phyloP scores from a whole-genome alignment of 2,329 filamentous ascomycete genomes.

The Uncinocarpus reesii region DNA sequence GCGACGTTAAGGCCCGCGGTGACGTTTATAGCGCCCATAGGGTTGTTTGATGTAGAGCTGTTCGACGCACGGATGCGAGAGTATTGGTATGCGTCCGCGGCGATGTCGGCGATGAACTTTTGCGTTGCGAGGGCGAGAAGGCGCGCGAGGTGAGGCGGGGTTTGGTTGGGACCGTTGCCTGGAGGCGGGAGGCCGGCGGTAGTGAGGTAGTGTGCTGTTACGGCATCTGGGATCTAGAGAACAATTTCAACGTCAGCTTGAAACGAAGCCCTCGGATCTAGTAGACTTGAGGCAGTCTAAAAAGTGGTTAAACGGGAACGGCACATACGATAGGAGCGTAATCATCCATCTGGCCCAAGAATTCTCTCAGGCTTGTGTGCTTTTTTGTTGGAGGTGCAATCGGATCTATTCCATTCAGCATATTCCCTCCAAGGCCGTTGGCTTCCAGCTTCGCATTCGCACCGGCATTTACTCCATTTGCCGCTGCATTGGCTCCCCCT shows the following conservation, averaged over 20 bases:
- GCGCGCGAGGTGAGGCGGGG: constrained; percentile 71
- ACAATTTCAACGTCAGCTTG: too few species aligned
- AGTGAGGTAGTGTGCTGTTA: constrained; percentile 96
- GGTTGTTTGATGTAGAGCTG: constrained; percentile 74
- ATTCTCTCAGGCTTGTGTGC: constrained; percentile 84
- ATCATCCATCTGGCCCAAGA: constrained; percentile 93
- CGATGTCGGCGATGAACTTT: constrained; percentile 96
- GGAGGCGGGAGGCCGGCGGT: constrained; percentile 88
- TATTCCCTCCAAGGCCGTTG: constrained; percentile 15
- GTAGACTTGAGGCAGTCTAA: too few species aligned
- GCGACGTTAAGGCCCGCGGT: constrained; percentile 49
- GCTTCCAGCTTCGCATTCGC: constrained; percentile 16
- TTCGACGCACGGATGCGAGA: constrained; percentile 90
- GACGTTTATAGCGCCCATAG: constrained; percentile 75
- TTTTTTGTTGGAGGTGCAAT: constrained; percentile 61
- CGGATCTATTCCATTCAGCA: constrained; percentile 40
- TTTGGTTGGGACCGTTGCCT: constrained; percentile 65
- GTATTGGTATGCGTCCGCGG: constrained; percentile 96
- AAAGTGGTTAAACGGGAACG: neutral
- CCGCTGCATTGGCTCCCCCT: constrained; percentile 15
- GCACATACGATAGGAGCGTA: constrained; percentile 82
- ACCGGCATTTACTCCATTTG: constrained; percentile 14
- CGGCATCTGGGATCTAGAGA: constrained; percentile 81
- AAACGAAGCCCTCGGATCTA: too few species aligned
- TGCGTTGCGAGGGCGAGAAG: constrained; percentile 95